Evolutionary conservation across 2,329 filamentous ascomycete genomes (phyloP).

Genomic region (Lachnellula occidentalis): DNA sequence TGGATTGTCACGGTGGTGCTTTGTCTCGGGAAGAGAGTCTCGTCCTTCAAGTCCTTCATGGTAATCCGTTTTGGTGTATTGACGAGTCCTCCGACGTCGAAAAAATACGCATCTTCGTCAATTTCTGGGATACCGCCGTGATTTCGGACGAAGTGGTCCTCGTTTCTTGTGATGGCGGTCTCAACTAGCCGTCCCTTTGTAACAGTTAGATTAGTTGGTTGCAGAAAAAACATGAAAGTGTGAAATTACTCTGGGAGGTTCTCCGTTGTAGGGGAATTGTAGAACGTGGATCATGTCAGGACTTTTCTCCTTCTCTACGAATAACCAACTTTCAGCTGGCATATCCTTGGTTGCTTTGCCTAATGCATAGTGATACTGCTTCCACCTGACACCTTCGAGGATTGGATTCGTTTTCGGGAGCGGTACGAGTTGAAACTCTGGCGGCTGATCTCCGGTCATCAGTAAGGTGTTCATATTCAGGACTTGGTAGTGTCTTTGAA

Average conservation of each 20-base stretch:
- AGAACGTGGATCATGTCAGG: slow-evolving; percentile 56
- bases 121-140: slow-evolving; percentile 67
- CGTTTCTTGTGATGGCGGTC: slow-evolving; percentile 52
- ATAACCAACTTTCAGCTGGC: slow-evolving; percentile 54
- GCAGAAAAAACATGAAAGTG: background rate
- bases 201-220: background rate
- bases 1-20: slow-evolving; percentile 55
- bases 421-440: slow-evolving; percentile 51
- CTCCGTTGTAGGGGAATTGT: slow-evolving; percentile 60
- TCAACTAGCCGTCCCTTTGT: background rate
- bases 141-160: slow-evolving; percentile 63
- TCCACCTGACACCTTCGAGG: slow-evolving; percentile 50
- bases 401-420: slow-evolving; percentile 54
- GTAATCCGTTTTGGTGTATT: slow-evolving; percentile 18
- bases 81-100: slow-evolving; percentile 20
- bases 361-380: slow-evolving; percentile 51
- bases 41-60: slow-evolving; percentile 16
- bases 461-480: too few species aligned
- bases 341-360: slow-evolving; percentile 41
- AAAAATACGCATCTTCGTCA: slow-evolving; percentile 43
- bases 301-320: slow-evolving; percentile 51
- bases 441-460: slow-evolving; percentile 19
- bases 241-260: slow-evolving; percentile 42
- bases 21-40: slow-evolving; percentile 21
- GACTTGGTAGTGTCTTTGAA: too few species aligned